These are phyloP conservation scores for Cryptosporidium ubiquitum DNA, from an alignment of 169 alveolate genomes.

Conservation along the genomic window DNA sequence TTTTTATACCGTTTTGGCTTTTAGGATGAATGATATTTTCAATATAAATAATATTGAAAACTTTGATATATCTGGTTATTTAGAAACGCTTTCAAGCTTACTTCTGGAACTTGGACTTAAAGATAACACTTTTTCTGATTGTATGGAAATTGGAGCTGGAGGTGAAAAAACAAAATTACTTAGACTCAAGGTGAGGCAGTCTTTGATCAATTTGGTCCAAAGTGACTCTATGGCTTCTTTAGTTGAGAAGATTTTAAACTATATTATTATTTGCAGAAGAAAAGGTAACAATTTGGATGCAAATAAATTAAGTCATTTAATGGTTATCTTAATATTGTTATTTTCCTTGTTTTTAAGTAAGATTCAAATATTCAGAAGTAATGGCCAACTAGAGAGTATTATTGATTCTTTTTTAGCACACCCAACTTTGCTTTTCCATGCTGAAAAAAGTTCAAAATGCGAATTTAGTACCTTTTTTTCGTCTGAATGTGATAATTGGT, in stretches of 20 bases:
- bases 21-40: conserved; percentile 20
- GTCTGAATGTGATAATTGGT: neutral
- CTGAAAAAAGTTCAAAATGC: neutral
- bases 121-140: neutral
- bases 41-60: conserved; percentile 8
- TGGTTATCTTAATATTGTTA: neutral
- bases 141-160: neutral
- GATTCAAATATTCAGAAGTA: neutral
- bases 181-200: conserved; percentile 1
- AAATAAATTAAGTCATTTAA: neutral
- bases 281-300: neutral
- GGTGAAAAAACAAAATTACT: neutral
- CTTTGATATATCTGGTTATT: neutral
- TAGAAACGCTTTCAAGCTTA: neutral
- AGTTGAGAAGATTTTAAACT: conserved; percentile 13
- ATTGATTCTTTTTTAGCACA: conserved; percentile 6
- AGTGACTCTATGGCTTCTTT: conserved; percentile 1
- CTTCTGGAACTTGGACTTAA: neutral
- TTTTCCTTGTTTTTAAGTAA: neutral
- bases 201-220: neutral
- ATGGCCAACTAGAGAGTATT: neutral
- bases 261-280: conserved; percentile 12
- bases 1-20: neutral
- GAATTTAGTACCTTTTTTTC: neutral
- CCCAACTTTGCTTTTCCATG: conserved; percentile 18